These are phyloP conservation scores for Cercospora brassicicola DNA, from an alignment of 2,329 filamentous ascomycete genomes.

Conservation along the genomic window DNA sequence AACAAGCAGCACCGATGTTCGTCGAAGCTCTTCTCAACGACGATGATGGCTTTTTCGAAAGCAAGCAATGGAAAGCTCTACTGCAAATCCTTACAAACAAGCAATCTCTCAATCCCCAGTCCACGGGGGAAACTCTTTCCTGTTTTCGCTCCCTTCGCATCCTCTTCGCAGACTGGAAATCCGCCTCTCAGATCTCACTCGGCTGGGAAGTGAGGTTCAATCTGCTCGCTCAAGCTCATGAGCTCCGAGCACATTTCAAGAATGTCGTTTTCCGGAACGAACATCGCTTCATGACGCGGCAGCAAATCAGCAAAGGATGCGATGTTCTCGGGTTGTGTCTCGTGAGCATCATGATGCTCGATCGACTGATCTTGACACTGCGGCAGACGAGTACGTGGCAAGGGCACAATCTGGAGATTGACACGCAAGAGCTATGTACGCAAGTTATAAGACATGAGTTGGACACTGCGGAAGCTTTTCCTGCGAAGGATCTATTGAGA, in stretches of 20 bases:
- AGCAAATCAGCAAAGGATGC: constrained; percentile 12
- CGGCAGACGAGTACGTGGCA: constrained; percentile 9
- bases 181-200: background rate
- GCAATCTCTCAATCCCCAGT: constrained; percentile 9
- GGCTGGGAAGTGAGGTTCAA: constrained; percentile 7
- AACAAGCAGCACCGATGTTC: constrained; percentile 21
- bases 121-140: constrained; percentile 13
- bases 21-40: constrained; percentile 20
- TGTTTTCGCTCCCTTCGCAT: constrained; percentile 15
- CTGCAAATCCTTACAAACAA: constrained; percentile 13
- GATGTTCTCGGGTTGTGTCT: constrained; percentile 21
- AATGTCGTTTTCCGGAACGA: constrained; percentile 12
- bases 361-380: constrained; percentile 18
- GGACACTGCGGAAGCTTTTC: constrained; percentile 12
- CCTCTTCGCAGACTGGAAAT: constrained; percentile 14
- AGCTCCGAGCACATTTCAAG: constrained; percentile 16
- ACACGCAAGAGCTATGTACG: constrained; percentile 19
- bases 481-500: constrained; percentile 14
- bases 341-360: constrained; percentile 18
- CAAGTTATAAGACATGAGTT: constrained; percentile 20
- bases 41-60: constrained; percentile 18
- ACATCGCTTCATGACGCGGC: constrained; percentile 8
- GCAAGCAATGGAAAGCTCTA: constrained; percentile 19
- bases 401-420: constrained; percentile 15
- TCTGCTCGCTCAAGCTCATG: constrained; percentile 17